Evolutionary conservation across 2,329 filamentous ascomycete species (phyloP), one percentile per base, ranked within the genome.

Genomic region (Fusarium luffae): DNA sequence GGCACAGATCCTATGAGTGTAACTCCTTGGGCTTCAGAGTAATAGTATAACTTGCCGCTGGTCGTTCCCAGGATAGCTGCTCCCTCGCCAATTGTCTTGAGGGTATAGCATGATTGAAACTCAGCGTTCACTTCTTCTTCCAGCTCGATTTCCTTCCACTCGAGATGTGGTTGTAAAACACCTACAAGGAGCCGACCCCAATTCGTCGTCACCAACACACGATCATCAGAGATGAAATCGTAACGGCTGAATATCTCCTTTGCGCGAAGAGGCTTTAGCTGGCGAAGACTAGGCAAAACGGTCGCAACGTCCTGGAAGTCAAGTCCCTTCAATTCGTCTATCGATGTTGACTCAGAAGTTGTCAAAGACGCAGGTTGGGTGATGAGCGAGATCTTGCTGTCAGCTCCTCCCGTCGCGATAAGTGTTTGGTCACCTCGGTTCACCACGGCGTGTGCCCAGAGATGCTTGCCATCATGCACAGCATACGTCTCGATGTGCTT

Each of bases 381-480:
- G 37, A 86, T 81, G n/a, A 88, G 72, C 5, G 84, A 83, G 42
- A 91, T 85, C 68, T 85, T 88, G 18, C 94, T 91, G 79, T 99
- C 96, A 13, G 93, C 91, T n/a, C 93, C 96, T 14, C 96, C 96
- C 3, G 92, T 94, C 6, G 88, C 89, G 21, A 93, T 78, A 3
- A 85, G 66, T 1, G 83, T 77, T 16, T 77, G 70, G 1, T 76
- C 72, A 3, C 75, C 71, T 63, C 69, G 63, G 28, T 59, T 59
- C 4, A 78, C 71, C 10, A 85, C 64, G 14, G 87, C 88, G 40
- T 89, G 85, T 0, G 94, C 90, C 94, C 95, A 98, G 9, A 98
- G 89, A 76, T 98, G 94, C 79, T 98, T 99, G 9, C 96, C 96
- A 34, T 84, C 85, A 76, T 98, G 94, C 63, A 89, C 87, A 4